phyloP scores from a whole-genome alignment of 257 asterid species.

The Scutellaria barbata region DNA sequence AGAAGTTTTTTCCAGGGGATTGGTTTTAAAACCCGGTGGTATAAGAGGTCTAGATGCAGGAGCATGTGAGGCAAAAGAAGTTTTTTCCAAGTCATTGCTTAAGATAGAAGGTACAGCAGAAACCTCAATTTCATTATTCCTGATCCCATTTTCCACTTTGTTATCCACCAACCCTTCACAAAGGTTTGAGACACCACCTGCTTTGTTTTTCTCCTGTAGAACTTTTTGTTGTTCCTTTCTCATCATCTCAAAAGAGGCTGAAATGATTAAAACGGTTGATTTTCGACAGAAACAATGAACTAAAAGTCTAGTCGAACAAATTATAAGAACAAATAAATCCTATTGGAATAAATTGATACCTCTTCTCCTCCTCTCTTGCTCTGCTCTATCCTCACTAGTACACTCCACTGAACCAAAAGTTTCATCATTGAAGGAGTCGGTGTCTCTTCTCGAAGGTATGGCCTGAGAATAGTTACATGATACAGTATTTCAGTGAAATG shows the following conservation, averaged over 20 bases:
- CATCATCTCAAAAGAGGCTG: constrained; percentile 92
- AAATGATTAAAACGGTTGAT: constrained; percentile 28
- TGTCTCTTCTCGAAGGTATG: constrained; percentile 71
- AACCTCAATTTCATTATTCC: constrained; percentile 51
- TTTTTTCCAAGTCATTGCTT: constrained; percentile 58
- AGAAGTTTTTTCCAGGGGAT: constrained; percentile 61
- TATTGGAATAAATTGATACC: constrained; percentile 52
- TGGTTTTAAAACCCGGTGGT: constrained; percentile 84
- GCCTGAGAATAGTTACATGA: constrained; percentile 58
- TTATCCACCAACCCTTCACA: constrained; percentile 46
- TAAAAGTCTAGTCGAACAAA: constrained; percentile 4
- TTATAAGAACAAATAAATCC: constrained; percentile 22
- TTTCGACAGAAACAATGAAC: constrained; percentile 25
- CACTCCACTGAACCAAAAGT: constrained; percentile 85
- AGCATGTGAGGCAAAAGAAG: constrained; percentile 62
- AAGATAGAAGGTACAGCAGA: constrained; percentile 42
- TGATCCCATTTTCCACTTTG: constrained; percentile 54
- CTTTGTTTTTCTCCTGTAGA: constrained; percentile 82
- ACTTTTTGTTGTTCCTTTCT: constrained; percentile 91
- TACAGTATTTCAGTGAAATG: constrained; percentile 24
- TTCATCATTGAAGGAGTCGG: constrained; percentile 77
- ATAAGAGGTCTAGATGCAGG: constrained; percentile 73
- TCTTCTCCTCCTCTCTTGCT: constrained; percentile 93
- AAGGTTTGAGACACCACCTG: constrained; percentile 49
- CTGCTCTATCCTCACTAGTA: constrained; percentile 78